Evolutionary conservation across 176 grass and related monocot genomes (phyloP), one percentile per base, ranked within the genome.

Genomic region (Cenchrus americanus): DNA sequence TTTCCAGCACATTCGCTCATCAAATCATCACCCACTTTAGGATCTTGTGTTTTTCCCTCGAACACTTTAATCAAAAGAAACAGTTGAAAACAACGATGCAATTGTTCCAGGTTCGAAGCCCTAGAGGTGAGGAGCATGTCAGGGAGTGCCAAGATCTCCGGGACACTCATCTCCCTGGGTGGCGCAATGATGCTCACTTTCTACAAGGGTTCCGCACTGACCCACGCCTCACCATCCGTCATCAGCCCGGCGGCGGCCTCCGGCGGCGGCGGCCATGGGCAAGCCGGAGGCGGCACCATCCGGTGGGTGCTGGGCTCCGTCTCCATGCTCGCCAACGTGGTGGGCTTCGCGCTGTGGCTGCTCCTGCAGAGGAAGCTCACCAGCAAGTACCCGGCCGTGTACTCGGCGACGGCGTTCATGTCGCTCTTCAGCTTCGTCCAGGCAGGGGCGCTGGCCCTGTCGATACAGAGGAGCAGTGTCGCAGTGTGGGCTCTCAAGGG

Each of bases 391-490:
- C 93, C 91, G 0, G 87, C 89, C 1, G 30, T 94, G 7, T 99
- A 96, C 86, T 94, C 93, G 3, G 76, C 80, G 3, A 99, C 96
- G 7, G 89, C 91, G 1, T 74, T 92, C 63, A 93, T 94, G 76
- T 99, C 94, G 12, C 68, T 96, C 42, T 85, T 96, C 57, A 90
- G 93, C 78, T 94, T 94, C 80, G 10, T 87, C 7, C 96, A 96
- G 71, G 89, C 93, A 15, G 83, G 82, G 2, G 83, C 89, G 8
- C 58, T 96, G 11, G 74, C 87, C 9, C 61, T 99, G 78, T 76
- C 78, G 5, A 82, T 82, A 5, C 77, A 92, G 14, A 81, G 69
- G 82, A 66, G 21, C 41, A 66, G 74, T 61, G 11, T 86, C 21
- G 80, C 89, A 4, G 30, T 86, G 44, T 99, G 96, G 96, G 77